These are phyloP conservation scores for Lichtheimia corymbifera DNA, from an alignment of 371 early-diverging fungal genomes.

Conservation along the genomic window DNA sequence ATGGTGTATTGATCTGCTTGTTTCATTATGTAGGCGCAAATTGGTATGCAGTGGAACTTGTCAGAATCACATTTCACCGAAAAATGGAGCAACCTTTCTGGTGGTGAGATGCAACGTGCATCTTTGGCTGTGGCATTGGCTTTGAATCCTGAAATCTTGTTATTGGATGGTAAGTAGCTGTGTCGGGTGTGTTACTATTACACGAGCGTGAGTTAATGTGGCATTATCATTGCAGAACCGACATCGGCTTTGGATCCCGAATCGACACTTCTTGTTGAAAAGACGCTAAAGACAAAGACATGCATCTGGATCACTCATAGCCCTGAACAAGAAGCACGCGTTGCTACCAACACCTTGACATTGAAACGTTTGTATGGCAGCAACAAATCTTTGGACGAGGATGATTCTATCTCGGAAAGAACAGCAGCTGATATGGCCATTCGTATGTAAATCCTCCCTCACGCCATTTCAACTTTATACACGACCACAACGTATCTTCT, in stretches of 20 bases:
- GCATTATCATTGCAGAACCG: slow-evolving; percentile 60
- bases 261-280: slow-evolving; percentile 73
- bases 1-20: not conserved
- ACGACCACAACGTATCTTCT: not conserved
- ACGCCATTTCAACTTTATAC: no score
- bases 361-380: slow-evolving; percentile 8
- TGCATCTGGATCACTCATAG: slow-evolving; percentile 87
- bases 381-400: slow-evolving; percentile 9
- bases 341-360: slow-evolving; percentile 49
- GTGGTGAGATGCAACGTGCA: slow-evolving; percentile 88
- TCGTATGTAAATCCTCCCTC: slow-evolving; percentile 1
- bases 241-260: slow-evolving; percentile 85
- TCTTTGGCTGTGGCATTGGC: slow-evolving; percentile 82
- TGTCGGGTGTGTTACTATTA: not conserved
- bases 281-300: slow-evolving; percentile 57
- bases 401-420: slow-evolving; percentile 20
- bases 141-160: slow-evolving; percentile 76
- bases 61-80: slow-evolving; percentile 70
- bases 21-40: slow-evolving; percentile 34
- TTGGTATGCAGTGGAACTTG: slow-evolving; percentile 68
- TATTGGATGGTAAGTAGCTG: slow-evolving; percentile 80
- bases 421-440: slow-evolving; percentile 20
- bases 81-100: slow-evolving; percentile 78
- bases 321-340: slow-evolving; percentile 72
- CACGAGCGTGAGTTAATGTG: not conserved